Evolutionary conservation across 1,139 yeast species (phyloP).

Genomic region (Kurtzmaniella quercitrusa): DNA sequence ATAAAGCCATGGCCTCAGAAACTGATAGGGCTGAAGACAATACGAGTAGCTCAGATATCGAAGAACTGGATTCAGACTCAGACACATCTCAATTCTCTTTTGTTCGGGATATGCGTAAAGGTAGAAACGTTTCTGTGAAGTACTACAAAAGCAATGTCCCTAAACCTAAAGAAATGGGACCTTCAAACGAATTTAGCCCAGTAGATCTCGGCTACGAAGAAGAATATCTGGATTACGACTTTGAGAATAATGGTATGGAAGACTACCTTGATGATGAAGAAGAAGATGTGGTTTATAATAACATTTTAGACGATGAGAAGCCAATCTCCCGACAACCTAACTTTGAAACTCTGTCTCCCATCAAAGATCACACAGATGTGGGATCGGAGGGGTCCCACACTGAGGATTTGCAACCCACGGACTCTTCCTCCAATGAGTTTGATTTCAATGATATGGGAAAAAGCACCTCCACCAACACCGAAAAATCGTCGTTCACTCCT

Average conservation of each 20-base stretch:
- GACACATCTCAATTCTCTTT: conserved; percentile 55
- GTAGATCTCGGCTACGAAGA: conserved; percentile 35
- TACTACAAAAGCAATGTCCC: conserved; percentile 43
- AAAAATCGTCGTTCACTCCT: background rate
- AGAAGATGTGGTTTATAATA: conserved; percentile 36
- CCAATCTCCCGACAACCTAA: background rate
- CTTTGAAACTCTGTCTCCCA: background rate
- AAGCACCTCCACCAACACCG: no score
- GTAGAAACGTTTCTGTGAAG: conserved; percentile 59
- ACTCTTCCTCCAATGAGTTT: no score
- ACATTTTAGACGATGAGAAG: conserved; percentile 36
- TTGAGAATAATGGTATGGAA: conserved; percentile 46
- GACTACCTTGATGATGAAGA: conserved; percentile 41
- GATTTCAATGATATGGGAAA: no score
- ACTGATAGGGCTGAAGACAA: background rate
- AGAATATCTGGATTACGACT: conserved; percentile 39
- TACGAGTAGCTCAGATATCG: conserved; percentile 8
- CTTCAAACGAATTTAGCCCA: conserved; percentile 19
- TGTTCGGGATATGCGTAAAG: conserved; percentile 50
- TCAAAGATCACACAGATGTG: background rate
- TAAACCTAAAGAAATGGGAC: conserved; percentile 1
- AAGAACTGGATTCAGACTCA: conserved; percentile 21
- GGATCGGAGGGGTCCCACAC: no score
- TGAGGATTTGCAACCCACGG: no score
- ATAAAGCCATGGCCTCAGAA: conserved; percentile 6